These are phyloP conservation scores for Scutellaria minor DNA, from an alignment of 257 asterid species.

Conservation along the genomic window DNA sequence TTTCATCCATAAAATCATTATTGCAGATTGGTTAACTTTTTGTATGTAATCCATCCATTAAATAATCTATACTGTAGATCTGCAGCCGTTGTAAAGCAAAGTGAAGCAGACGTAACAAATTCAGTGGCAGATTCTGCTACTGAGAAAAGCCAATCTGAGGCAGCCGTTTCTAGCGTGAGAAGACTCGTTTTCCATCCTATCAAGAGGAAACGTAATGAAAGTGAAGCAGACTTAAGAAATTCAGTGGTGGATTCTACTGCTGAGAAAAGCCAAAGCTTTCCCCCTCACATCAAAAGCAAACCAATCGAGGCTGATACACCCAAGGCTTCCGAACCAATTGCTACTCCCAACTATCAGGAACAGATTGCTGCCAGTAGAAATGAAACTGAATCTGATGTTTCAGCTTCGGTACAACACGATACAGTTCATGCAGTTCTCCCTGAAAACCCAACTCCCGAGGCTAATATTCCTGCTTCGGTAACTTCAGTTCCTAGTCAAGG, in stretches of 20 bases:
- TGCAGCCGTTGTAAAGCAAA: conserved; percentile 43
- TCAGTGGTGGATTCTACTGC: conserved; percentile 24
- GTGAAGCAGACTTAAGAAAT: conserved; percentile 27
- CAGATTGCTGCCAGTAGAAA: conserved; percentile 34
- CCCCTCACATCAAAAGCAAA: no score
- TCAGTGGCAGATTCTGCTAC: conserved; percentile 28
- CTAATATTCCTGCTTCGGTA: conserved; percentile 20
- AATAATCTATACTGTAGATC: conserved; percentile 38
- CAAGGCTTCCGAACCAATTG: not conserved
- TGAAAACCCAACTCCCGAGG: conserved; percentile 25
- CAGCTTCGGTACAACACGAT: conserved; percentile 27
- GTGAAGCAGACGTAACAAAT: conserved; percentile 23
- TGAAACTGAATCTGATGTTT: conserved; percentile 29
- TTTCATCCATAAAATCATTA: conserved; percentile 20
- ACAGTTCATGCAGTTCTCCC: conserved; percentile 25
- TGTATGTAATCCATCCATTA: conserved; percentile 6
- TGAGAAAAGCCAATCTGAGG: conserved; percentile 43
- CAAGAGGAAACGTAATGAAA: conserved; percentile 36
- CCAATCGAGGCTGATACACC: no score
- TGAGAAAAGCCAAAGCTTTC: conserved; percentile 30
- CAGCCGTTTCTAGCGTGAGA: conserved; percentile 32
- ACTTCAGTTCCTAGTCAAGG: conserved; percentile 39
- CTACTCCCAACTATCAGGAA: conserved; percentile 31
- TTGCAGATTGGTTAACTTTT: conserved; percentile 20
- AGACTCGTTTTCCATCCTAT: conserved; percentile 34